phyloP scores from a whole-genome alignment of 345 rosid genomes.

The Geranium brycei region DNA sequence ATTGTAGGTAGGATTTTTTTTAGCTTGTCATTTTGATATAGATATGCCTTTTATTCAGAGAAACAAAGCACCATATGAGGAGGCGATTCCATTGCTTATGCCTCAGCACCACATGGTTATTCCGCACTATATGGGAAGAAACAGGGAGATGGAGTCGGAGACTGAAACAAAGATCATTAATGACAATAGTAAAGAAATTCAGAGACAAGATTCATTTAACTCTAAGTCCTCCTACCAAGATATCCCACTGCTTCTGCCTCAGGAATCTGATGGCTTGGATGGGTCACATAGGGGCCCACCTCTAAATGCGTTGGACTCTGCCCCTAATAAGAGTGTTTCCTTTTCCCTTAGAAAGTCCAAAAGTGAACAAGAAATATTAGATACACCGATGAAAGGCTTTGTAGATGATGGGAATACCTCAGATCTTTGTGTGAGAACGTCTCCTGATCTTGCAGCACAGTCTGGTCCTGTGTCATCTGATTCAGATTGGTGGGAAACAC shows the following conservation, averaged over 20 bases:
- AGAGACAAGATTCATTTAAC: conserved; percentile 63
- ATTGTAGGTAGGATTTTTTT: not conserved
- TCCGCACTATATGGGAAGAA: conserved; percentile 83
- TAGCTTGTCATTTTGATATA: not conserved
- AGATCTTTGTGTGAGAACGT: conserved; percentile 21
- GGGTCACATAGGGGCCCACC: conserved; percentile 25
- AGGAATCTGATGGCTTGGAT: conserved; percentile 53
- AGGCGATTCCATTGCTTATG: conserved; percentile 88
- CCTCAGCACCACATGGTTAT: conserved; percentile 99
- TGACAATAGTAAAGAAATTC: conserved; percentile 27
- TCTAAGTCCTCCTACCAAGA: conserved; percentile 72
- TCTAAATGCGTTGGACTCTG: conserved; percentile 26
- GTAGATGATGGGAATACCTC: conserved; percentile 53
- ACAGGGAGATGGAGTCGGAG: conserved; percentile 34
- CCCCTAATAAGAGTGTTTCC: conserved; percentile 14
- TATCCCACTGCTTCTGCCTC: conserved; percentile 88
- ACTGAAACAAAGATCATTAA: conserved; percentile 24
- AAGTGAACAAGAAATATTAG: conserved; percentile 35
- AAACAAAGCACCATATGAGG: conserved; percentile 90
- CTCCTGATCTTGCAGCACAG: conserved; percentile 19
- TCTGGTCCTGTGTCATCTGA: conserved; percentile 28
- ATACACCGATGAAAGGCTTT: conserved; percentile 75
- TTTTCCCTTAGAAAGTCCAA: conserved; percentile 48
- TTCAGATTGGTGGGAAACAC: conserved; percentile 88
- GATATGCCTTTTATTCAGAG: conserved; percentile 38